Evolutionary conservation across 2,329 filamentous ascomycete species (phyloP).

Genomic region (Botryosphaeria dothidea): DNA sequence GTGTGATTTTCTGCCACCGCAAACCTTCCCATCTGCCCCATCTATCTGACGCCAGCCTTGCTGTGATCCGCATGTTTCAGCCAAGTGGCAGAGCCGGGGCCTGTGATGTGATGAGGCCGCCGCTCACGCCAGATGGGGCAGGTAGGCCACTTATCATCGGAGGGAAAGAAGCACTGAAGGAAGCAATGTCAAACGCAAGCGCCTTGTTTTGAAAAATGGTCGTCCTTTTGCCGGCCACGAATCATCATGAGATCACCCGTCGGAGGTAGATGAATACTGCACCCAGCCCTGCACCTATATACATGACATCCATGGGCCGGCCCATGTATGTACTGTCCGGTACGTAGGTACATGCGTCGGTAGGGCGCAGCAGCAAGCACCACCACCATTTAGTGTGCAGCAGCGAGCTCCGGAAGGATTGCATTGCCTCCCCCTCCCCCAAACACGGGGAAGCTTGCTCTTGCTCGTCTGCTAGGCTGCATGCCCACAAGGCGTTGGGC

Average conservation of each 20-base stretch:
- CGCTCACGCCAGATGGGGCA: neutral
- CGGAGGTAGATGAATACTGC: neutral
- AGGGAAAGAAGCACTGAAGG: neutral
- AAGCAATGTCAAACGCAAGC: neutral
- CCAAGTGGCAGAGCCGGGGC: neutral
- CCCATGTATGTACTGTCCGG: no score
- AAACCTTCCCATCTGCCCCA: neutral
- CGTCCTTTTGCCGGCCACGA: no score
- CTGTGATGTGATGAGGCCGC: neutral
- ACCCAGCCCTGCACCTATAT: neutral
- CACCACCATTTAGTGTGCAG: neutral
- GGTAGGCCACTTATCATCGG: no score
- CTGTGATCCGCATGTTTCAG: constrained; percentile 16
- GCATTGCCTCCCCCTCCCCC: neutral
- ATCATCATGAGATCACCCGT: neutral
- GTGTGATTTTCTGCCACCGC: neutral
- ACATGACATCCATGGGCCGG: no score
- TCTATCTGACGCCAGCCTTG: constrained; percentile 16
- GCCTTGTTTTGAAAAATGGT: neutral
- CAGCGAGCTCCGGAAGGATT: neutral
- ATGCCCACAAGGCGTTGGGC: neutral
- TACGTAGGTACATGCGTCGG: no score
- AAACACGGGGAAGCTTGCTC: constrained; percentile 1
- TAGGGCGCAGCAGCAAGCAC: neutral
- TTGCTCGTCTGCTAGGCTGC: constrained; percentile 1